Conservation (phyloP, 2,329 filamentous ascomycete species). For the Colletotrichum sp. region DNA sequence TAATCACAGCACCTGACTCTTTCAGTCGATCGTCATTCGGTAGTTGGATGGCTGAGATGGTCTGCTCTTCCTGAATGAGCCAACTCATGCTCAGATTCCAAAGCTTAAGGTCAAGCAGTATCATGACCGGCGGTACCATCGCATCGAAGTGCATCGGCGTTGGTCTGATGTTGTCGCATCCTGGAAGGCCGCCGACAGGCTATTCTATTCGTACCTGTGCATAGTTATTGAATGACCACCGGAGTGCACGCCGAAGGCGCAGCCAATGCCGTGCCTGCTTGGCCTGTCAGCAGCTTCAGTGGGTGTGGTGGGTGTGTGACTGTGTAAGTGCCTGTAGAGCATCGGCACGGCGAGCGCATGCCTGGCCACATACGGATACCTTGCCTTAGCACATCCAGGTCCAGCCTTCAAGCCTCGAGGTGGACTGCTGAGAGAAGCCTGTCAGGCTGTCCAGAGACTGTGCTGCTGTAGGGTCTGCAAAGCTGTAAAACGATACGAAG, state of each 20-base stretch:
- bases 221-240: not conserved
- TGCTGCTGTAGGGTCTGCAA: not conserved
- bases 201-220: not conserved
- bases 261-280: not conserved
- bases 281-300: not conserved
- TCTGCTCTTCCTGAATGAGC: not conserved
- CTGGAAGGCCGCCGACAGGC: not conserved
- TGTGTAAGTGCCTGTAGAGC: not conserved
- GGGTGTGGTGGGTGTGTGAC: not conserved
- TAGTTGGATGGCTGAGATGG: not conserved
- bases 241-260: not conserved
- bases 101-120: not conserved
- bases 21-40: slow-evolving; percentile 5
- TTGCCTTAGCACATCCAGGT: not conserved
- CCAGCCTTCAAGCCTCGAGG: not conserved
- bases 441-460: not conserved
- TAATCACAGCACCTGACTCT: slow-evolving; percentile 3
- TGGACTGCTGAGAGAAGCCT: not conserved
- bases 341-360: not conserved
- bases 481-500: not conserved
- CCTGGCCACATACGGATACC: not conserved
- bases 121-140: not conserved
- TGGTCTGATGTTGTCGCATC: not conserved
- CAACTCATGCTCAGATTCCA: not conserved
- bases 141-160: not conserved